These are phyloP conservation scores for Myxozyma neglecta DNA, from an alignment of 805 yeast genomes.

Conservation along the genomic window DNA sequence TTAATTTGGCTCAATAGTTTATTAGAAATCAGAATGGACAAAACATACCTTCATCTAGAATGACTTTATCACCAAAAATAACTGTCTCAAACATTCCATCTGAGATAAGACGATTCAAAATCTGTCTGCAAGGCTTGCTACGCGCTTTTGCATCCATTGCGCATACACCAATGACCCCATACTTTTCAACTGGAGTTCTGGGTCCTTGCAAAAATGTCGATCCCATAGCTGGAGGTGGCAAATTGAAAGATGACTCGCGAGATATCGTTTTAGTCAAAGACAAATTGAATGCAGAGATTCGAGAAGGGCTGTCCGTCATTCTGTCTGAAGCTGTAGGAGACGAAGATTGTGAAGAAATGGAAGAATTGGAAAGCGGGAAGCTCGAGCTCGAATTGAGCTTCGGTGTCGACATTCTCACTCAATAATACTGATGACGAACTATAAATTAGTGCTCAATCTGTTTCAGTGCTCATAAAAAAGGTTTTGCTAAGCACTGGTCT, in stretches of 20 bases:
- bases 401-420: constrained; percentile 8
- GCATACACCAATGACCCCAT: constrained; percentile 96
- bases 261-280: constrained; percentile 26
- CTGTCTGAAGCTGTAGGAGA: constrained; percentile 13
- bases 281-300: constrained; percentile 15
- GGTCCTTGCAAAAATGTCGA: constrained; percentile 30
- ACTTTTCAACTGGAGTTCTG: constrained; percentile 36
- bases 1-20: not conserved
- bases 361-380: not conserved
- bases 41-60: constrained; percentile 66
- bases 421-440: not conserved
- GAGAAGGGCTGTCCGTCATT: constrained; percentile 21
- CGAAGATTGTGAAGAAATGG: constrained; percentile 7
- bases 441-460: not conserved
- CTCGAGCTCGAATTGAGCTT: constrained; percentile 4
- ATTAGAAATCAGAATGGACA: not conserved
- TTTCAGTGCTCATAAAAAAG: too few relatives aligned
- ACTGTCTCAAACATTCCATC: constrained; percentile 96
- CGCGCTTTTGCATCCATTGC: constrained; percentile 98
- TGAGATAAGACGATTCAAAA: constrained; percentile 74
- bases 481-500: not conserved
- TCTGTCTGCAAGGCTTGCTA: constrained; percentile 92
- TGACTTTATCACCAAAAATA: constrained; percentile 95
- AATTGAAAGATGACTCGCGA: constrained; percentile 21
- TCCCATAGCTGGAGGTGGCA: constrained; percentile 22